phyloP scores from a whole-genome alignment of 1,284 basidiomycete species.

The Puccinia hordei region DNA sequence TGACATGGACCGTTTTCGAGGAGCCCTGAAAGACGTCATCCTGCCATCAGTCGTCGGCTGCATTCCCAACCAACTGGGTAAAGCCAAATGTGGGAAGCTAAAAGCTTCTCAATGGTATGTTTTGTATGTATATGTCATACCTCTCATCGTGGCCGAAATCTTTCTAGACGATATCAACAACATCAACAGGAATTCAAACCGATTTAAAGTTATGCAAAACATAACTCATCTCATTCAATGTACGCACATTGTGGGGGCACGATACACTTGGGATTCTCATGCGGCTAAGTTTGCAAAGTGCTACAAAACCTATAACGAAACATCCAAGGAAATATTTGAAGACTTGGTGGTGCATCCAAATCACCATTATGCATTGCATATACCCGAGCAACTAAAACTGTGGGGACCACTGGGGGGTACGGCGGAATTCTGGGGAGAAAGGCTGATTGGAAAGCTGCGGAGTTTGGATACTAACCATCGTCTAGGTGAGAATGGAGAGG shows the following conservation, averaged over 20 bases:
- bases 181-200: slow-evolving; percentile 19
- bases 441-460: slow-evolving; percentile 49
- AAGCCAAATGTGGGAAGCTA: slow-evolving; percentile 18
- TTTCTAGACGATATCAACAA: not conserved
- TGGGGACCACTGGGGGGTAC: slow-evolving; percentile 50
- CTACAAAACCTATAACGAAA: slow-evolving; percentile 41
- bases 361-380: too few relatives aligned
- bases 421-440: slow-evolving; percentile 50
- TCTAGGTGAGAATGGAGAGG: slow-evolving; percentile 16
- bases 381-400: slow-evolving; percentile 46
- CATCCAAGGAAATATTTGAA: slow-evolving; percentile 33
- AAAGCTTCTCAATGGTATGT: slow-evolving; percentile 35
- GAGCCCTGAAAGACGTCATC: not conserved
- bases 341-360: too few relatives aligned
- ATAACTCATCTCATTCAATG: slow-evolving; percentile 42
- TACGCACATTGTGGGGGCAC: slow-evolving; percentile 48
- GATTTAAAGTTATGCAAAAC: slow-evolving; percentile 18
- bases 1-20: too few relatives aligned
- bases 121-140: slow-evolving; percentile 20
- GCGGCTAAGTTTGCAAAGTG: slow-evolving; percentile 6
- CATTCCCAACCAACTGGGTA: slow-evolving; percentile 19
- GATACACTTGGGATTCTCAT: slow-evolving; percentile 12
- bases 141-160: slow-evolving; percentile 9
- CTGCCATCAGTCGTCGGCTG: not conserved
- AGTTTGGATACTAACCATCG: slow-evolving; percentile 46